Evolutionary conservation across 2,329 filamentous ascomycete genomes (phyloP).

Genomic region (Bipolaris bicolor): DNA sequence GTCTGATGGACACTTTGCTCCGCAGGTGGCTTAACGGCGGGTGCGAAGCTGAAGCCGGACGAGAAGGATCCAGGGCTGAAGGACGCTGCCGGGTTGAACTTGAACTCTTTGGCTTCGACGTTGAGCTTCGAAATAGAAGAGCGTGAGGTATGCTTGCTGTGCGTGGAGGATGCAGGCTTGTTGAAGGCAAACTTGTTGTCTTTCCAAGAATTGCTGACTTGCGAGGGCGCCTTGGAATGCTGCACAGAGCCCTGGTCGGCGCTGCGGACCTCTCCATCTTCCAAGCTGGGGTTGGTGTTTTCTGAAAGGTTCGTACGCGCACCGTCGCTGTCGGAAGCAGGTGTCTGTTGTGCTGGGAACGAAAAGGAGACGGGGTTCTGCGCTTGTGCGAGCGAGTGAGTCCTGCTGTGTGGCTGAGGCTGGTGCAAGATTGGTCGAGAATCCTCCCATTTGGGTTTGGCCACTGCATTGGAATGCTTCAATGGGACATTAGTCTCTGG

Average conservation of each 20-base stretch:
- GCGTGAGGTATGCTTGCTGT: conserved; percentile 68
- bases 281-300: conserved; percentile 48
- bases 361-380: conserved; percentile 52
- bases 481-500: conserved; percentile 38
- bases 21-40: conserved; percentile 51
- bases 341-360: conserved; percentile 40
- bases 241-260: conserved; percentile 33
- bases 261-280: conserved; percentile 39
- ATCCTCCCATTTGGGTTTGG: conserved; percentile 43
- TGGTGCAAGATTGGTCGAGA: conserved; percentile 65
- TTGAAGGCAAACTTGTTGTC: conserved; percentile 44
- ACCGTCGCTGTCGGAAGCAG: conserved; percentile 49
- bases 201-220: conserved; percentile 47
- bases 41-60: conserved; percentile 51
- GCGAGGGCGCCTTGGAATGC: conserved; percentile 47
- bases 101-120: conserved; percentile 85
- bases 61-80: conserved; percentile 57
- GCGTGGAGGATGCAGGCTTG: conserved; percentile 41
- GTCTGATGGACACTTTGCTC: conserved; percentile 55
- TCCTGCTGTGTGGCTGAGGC: conserved; percentile 74
- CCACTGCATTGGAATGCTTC: conserved; percentile 34
- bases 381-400: conserved; percentile 72
- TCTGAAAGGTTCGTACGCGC: conserved; percentile 50
- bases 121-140: conserved; percentile 80
- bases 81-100: conserved; percentile 67